Evolutionary conservation across 164 flowering plant species (phyloP), one percentile per base, ranked within the genome.

Genomic region (Chimonanthus salicifolius): DNA sequence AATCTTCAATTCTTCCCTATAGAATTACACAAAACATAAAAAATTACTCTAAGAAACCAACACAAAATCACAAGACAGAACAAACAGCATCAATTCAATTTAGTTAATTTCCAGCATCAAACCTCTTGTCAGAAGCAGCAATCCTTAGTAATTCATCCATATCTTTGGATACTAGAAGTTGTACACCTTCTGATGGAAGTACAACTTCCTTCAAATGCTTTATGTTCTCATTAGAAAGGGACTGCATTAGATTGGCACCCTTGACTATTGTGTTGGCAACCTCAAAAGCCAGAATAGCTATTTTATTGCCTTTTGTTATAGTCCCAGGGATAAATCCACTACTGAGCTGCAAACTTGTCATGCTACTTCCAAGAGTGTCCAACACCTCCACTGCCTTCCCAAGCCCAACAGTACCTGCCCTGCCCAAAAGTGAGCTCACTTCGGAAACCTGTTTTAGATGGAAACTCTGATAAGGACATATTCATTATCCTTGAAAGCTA

Each of bases 41-140:
- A 70, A 16, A 58, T 54, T 54, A 54, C 10, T 10, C 16, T 54
- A 54, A 54, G 60, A 54, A 54, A 54, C 16, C 4, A 54, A 54
- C 60, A 13, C 5, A 13, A 54, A n/a, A 54, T 13, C 5, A 1
- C 33, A 54, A 7, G 16, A 54, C 60, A 54, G 60, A 54, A 44
- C 68, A 58, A 15, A n/a, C 5, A 49, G 11, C 11, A n/a, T 44
- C 48, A 66, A 11, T 33, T 33, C 46, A 48, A 47, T 68, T 45
- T 49, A 68, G 54, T 48, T 67, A 46, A 15, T 68, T 45, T 49
- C 10, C 66, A 43, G 50, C 7, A 46, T 64, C 64, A 71, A 54
- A 93, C 98, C 98, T 93, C 83, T 93, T 93, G 82, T 93, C 98
- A 74, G 94, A 81, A 64, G 94, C 97, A 75, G 98, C 92, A 78